Base-by-base conservation (phyloP, 768 basidiomycete species). In the Myochromella boudieri region DNA sequence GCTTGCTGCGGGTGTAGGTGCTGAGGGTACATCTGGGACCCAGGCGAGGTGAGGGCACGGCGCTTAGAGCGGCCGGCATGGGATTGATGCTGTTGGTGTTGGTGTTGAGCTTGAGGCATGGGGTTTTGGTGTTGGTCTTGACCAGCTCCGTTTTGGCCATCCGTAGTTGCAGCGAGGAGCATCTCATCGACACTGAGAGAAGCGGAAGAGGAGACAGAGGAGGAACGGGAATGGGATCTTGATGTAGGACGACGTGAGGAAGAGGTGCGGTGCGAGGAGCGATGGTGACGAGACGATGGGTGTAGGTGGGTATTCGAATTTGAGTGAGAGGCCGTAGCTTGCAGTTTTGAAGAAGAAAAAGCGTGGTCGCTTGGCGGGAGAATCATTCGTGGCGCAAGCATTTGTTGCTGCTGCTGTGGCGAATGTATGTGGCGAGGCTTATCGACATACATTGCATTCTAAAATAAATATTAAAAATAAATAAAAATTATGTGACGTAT, bases 121-220 rank as follows among this genome's bases (percentile, higher is more conserved):
- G 7, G 45, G 10, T 49, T 46, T 9, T 39, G 47, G 28, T 29
- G 28, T 34, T 7, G 33, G 5, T 12, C 14, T 34, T 34, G 33
- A n/a, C 14, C 14, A n/a, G n/a, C 12, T 21, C 40, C 31, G 25
- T 41, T 28, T 33, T 46, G 42, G 25, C 64, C 69, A 24, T 56
- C 68, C 0, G 64, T 59, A 8, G 68, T 62, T 1, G 75, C 69
- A 42, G 67, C 64, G 18, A 75, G 48, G 24, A 76, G 60, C 70
- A 76, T 71, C 52, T 76, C 75, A 44, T 76, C 75, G 18, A 76
- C 63, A 31, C 68, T 69, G 38, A 71, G 59, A 25, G 71, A 69
- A 36, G 64, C 64, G 1, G 59, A 57, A 31, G 65, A 68, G 0
- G 70, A 69, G 17, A 62, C 65, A 36, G 69, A 70, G 0, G 67